Evolutionary conservation across 2,329 filamentous ascomycete species (phyloP), one percentile per base, ranked within the genome.

Genomic region (Neofusicoccum sp.): DNA sequence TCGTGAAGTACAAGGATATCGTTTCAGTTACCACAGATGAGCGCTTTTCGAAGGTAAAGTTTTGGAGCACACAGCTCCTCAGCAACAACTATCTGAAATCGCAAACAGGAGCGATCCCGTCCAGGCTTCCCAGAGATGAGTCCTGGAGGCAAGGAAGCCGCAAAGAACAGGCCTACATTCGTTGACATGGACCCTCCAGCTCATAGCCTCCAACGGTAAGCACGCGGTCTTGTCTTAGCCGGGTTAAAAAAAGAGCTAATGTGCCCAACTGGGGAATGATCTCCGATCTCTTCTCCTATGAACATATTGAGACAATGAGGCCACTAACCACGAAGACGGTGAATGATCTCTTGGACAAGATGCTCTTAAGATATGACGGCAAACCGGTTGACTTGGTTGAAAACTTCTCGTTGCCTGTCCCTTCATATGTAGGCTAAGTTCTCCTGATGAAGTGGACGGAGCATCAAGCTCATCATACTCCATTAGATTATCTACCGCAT

Each of bases 141-240:
- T 58, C 75, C 78, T 8, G 79, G 81, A 11, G 81, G 80, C 6
- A 82, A 80, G 64, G 71, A 74, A 41, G 81, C 81, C 6, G 80
- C 77, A n/a, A 80, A 81, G 65, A 79, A 77, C 41, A 80, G 77
- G 62, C 79, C 81, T 1, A 83, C 80, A 0, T 83, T 83, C 66
- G 81, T 83, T 4, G 80, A 83, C 66, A 82, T 83, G 79, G 80
- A 83, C 64, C 69, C 79, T 3, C 81, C 81, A 0, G 75, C 77
- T 2, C 81, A 84, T 63, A 81, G 79, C 76, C 69, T 73, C 12
- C 79, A 83, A 64, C 76, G 79, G 77, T 76, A 68, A 61, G 59
- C 16, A 47, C 22, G 22, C 22, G 2, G n/a, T 12, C n/a, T 56
- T 37, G 7, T 61, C 12, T 33, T n/a, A 22, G 22, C 22, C 22